Percentiles rank a stretch among this genome's conserved stretches.
Conservation (phyloP, 2,329 filamentous ascomycete species). For the Parastagonospora avenae region DNA sequence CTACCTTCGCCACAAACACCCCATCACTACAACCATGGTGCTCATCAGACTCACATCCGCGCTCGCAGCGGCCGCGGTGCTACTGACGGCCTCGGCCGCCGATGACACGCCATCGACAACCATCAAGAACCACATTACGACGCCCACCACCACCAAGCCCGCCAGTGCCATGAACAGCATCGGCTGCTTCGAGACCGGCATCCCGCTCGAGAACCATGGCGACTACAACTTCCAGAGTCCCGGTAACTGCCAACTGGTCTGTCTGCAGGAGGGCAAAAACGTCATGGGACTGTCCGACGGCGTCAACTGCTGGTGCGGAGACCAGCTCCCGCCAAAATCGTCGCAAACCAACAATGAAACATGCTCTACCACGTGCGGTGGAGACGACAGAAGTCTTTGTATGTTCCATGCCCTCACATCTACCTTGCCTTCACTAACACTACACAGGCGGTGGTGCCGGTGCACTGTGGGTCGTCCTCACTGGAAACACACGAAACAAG, state of each 20-base stretch:
- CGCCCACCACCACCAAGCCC: constrained; percentile 36
- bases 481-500: constrained; percentile 51
- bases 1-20: constrained; percentile 3
- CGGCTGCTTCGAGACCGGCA: constrained; percentile 59
- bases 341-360: constrained; percentile 61
- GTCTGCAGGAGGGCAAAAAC: constrained; percentile 52
- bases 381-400: constrained; percentile 65
- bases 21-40: constrained; percentile 35
- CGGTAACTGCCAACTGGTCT: constrained; percentile 61
- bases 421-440: constrained; percentile 20
- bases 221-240: constrained; percentile 58
- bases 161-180: constrained; percentile 39
- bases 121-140: constrained; percentile 31
- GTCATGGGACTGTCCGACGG: constrained; percentile 69
- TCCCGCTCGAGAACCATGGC: constrained; percentile 56
- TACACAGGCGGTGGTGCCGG: constrained; percentile 63
- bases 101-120: constrained; percentile 19
- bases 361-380: constrained; percentile 71
- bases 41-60: constrained; percentile 38
- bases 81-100: constrained; percentile 30
- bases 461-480: constrained; percentile 59
- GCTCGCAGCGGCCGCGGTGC: constrained; percentile 37
- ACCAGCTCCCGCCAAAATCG: constrained; percentile 64
- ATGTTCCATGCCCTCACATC: constrained; percentile 42
- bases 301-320: constrained; percentile 74